Evolutionary conservation across 768 basidiomycete genomes (phyloP).

Genomic region (Trametes cinnabarina): DNA sequence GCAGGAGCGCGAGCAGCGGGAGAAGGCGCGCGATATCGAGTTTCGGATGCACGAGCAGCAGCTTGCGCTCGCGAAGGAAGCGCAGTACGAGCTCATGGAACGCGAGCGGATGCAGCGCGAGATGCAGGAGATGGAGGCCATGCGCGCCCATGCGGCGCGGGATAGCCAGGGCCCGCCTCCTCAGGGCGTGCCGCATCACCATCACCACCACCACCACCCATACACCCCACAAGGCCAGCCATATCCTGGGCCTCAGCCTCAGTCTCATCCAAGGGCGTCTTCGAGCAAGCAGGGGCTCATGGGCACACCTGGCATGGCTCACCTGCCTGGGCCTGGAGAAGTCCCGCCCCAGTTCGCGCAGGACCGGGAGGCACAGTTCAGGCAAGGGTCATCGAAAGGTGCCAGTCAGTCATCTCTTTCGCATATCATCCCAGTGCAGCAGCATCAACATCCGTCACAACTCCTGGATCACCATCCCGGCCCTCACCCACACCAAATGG

Average conservation of each 20-base stretch:
- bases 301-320: constrained; percentile 1
- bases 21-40: constrained; percentile 14
- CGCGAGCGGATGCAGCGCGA: constrained; percentile 23
- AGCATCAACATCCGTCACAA: constrained; percentile 16
- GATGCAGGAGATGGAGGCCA: constrained; percentile 27
- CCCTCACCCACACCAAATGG: constrained; percentile 24
- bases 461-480: constrained; percentile 22
- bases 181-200: constrained; percentile 18
- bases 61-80: constrained; percentile 15
- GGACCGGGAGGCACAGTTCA: constrained; percentile 17
- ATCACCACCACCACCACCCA: constrained; percentile 21
- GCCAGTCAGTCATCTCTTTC: constrained; percentile 2
- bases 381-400: constrained; percentile 21
- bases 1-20: constrained; percentile 16
- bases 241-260: not conserved
- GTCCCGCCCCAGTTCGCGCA: constrained; percentile 13
- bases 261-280: not conserved
- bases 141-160: constrained; percentile 15
- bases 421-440: constrained; percentile 18
- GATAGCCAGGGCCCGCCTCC: constrained; percentile 3
- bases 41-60: constrained; percentile 16
- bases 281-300: constrained; percentile 12
- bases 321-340: not conserved
- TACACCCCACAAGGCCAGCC: not conserved
- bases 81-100: constrained; percentile 20